phyloP scores from a whole-genome alignment of 176 grass and related monocot genomes.

The Otatea glauca region DNA sequence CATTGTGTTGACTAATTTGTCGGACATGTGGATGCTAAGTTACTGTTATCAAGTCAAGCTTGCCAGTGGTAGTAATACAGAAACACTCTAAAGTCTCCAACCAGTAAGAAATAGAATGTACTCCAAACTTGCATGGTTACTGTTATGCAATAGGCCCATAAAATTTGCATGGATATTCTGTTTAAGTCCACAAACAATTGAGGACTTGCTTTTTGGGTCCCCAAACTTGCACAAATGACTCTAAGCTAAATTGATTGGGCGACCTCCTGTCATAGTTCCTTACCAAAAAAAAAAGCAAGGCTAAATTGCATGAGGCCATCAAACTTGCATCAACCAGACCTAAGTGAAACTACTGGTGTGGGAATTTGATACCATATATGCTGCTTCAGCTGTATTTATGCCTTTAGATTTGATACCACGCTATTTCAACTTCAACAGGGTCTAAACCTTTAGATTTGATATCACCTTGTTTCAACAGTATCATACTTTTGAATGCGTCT shows the following conservation, averaged over 20 bases:
- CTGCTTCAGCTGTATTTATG: slow-evolving; percentile 43
- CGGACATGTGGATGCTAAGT: slow-evolving; percentile 29
- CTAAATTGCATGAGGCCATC: background rate
- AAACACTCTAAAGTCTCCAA: background rate
- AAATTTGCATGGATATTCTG: background rate
- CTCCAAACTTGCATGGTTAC: slow-evolving; percentile 1
- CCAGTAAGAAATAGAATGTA: slow-evolving; percentile 7
- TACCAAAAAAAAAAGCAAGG: background rate
- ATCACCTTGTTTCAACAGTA: slow-evolving; percentile 40
- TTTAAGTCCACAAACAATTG: background rate
- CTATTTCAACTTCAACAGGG: slow-evolving; percentile 24
- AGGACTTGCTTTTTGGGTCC: background rate
- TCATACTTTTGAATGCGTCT: slow-evolving; percentile 31
- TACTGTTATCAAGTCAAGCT: slow-evolving; percentile 18
- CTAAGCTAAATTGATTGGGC: background rate
- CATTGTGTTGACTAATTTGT: slow-evolving; percentile 40
- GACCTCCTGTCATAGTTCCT: background rate
- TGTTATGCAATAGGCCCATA: background rate
- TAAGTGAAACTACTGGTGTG: background rate
- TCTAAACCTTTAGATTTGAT: slow-evolving; percentile 36
- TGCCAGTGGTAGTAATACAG: background rate
- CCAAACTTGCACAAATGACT: background rate
- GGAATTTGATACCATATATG: slow-evolving; percentile 12
- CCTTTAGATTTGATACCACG: slow-evolving; percentile 37
- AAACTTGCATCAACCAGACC: slow-evolving; percentile 29